These are phyloP conservation scores for Cyclospora cayetanensis DNA, from an alignment of 169 alveolate genomes.

Conservation along the genomic window DNA sequence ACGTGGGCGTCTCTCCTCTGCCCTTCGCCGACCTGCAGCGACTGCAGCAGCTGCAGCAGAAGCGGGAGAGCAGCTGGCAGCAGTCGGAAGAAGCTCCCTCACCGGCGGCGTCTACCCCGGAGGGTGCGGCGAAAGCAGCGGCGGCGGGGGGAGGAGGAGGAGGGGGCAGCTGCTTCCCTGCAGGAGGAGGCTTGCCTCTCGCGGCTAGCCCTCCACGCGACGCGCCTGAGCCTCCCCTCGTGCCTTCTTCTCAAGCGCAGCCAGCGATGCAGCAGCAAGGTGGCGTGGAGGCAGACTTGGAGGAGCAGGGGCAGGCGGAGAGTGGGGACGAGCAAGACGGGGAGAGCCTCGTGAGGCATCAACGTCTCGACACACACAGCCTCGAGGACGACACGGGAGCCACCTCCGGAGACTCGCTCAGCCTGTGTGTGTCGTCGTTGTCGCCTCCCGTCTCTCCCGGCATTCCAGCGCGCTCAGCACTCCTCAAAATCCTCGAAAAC, in stretches of 20 bases:
- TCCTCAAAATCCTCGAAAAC: slow-evolving; percentile 85
- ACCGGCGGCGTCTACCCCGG: neutral
- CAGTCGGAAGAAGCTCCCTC: neutral
- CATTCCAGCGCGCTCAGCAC: slow-evolving; percentile 52
- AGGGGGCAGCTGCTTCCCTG: no score
- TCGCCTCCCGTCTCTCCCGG: slow-evolving; percentile 32
- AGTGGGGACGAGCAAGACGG: neutral
- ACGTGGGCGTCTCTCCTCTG: neutral
- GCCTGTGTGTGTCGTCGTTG: neutral
- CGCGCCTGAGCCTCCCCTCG: neutral
- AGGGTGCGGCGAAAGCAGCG: neutral
- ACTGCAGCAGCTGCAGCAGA: slow-evolving; percentile 56
- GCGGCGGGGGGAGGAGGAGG: neutral
- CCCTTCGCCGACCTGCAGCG: neutral
- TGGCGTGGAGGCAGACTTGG: neutral
- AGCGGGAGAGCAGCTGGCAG: neutral
- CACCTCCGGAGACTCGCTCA: neutral
- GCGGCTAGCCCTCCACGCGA: neutral
- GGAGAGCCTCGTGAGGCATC: neutral
- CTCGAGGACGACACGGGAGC: slow-evolving; percentile 1
- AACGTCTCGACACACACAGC: neutral
- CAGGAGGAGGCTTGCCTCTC: neutral
- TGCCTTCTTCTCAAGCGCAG: neutral
- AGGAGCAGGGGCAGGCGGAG: neutral
- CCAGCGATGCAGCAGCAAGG: neutral